phyloP scores from a whole-genome alignment of 139 green algal species.

The Diplosphaera chodatii region DNA sequence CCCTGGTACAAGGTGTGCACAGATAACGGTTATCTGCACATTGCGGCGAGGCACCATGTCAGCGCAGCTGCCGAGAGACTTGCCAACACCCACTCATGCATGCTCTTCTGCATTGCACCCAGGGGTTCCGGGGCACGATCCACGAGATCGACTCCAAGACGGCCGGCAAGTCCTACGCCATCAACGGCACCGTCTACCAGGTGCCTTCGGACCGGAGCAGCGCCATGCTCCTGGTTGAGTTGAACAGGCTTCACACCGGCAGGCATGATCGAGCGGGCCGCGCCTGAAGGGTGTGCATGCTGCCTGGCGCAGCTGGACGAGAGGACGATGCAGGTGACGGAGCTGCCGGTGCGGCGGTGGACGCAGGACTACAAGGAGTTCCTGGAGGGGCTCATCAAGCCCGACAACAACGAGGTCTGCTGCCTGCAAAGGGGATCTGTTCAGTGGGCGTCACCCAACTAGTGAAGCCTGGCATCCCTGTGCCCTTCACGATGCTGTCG shows the following conservation, averaged over 20 bases:
- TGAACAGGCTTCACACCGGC: no score
- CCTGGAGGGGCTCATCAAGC: constrained; percentile 84
- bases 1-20: constrained; percentile 88
- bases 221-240: no score
- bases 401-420: constrained; percentile 55
- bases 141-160: constrained; percentile 58
- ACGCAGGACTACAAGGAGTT: constrained; percentile 99
- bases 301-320: constrained; percentile 40
- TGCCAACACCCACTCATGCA: no score
- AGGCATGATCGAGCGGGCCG: no score
- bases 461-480: no score
- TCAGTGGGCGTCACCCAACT: no score
- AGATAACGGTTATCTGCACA: no score
- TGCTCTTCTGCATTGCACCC: background rate
- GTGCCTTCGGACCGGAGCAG: no score
- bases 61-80: no score
- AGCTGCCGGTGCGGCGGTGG: constrained; percentile 96
- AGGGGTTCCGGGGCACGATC: constrained; percentile 62
- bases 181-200: constrained; percentile 64
- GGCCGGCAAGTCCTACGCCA: constrained; percentile 57
- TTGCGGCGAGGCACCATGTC: constrained; percentile 32
- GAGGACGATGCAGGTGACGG: constrained; percentile 83
- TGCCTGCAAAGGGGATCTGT: no score
- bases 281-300: no score
- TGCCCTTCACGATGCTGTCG: no score